Conservation (phyloP, 1,284 basidiomycete genomes). For the Apiotrichum gracile region DNA sequence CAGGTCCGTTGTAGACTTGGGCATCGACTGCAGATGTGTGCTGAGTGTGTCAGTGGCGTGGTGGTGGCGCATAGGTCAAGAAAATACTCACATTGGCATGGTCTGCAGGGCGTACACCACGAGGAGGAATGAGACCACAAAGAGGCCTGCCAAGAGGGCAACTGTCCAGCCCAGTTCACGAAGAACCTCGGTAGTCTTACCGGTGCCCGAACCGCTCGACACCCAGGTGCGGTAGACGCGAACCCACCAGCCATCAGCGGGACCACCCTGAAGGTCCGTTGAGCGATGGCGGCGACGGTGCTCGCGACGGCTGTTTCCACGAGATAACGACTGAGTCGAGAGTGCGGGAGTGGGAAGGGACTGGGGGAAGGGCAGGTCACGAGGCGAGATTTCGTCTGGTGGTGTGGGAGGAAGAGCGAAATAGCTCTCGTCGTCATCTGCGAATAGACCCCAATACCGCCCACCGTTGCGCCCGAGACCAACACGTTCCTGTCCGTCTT, state of each 20-base stretch:
- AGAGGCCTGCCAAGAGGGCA: conserved; percentile 33
- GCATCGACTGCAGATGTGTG: conserved; percentile 42
- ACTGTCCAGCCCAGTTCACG: conserved; percentile 46
- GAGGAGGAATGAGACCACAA: conserved; percentile 38
- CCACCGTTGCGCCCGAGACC: conserved; percentile 9
- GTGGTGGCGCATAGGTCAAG: no score
- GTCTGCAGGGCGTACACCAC: conserved; percentile 38
- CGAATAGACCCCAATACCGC: conserved; percentile 33
- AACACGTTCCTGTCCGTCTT: conserved; percentile 2
- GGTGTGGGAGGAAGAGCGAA: conserved; percentile 36
- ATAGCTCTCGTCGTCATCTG: conserved; percentile 19
- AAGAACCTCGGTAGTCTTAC: conserved; percentile 41
- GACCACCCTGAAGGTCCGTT: conserved; percentile 3
- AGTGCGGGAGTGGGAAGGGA: conserved; percentile 45
- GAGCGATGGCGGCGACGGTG: conserved; percentile 3
- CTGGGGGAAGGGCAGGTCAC: conserved; percentile 10
- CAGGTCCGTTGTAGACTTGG: conserved; percentile 45
- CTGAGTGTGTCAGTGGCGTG: conserved; percentile 21
- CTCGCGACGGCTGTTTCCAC: conserved; percentile 6
- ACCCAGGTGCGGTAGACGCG: conserved; percentile 16
- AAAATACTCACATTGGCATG: conserved; percentile 48
- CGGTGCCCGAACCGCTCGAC: conserved; percentile 18
- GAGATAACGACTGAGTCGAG: conserved; percentile 36
- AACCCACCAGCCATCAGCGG: conserved; percentile 17
- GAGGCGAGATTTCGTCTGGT: conserved; percentile 18